Evolutionary conservation across 2,329 filamentous ascomycete genomes (phyloP).

Genomic region (Fusarium falciforme): DNA sequence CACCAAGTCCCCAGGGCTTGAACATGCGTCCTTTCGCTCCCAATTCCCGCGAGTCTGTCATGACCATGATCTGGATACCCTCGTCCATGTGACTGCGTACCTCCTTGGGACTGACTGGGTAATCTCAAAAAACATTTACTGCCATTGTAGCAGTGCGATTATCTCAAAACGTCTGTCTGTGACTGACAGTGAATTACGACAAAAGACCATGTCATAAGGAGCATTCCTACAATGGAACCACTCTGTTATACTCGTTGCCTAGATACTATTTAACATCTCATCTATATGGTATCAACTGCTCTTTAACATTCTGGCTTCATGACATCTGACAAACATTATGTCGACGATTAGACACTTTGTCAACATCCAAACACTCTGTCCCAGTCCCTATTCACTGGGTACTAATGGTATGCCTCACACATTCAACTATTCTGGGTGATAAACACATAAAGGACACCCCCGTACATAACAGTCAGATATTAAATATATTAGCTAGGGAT

Average conservation of each 20-base stretch:
- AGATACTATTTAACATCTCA: not conserved
- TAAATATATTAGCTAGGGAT: accelerated
- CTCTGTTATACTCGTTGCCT: not conserved
- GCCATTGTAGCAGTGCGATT: not conserved
- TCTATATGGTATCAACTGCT: not conserved
- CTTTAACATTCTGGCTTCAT: not conserved
- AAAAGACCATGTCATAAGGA: not conserved
- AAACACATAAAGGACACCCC: not conserved
- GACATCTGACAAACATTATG: not conserved
- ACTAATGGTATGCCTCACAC: not conserved
- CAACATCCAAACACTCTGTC: not conserved
- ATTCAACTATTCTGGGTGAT: not conserved
- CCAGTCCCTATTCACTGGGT: not conserved
- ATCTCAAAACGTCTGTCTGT: not conserved
- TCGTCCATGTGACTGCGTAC: not conserved
- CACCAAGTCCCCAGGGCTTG: not conserved
- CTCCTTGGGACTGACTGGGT: not conserved
- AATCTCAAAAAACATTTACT: not conserved
- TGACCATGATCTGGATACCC: not conserved
- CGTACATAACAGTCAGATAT: not conserved
- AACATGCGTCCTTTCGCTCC: not conserved
- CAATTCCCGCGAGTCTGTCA: not conserved
- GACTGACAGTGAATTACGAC: not conserved
- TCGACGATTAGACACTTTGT: not conserved
- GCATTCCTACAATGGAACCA: not conserved